These are phyloP conservation scores for Acacia melanoxylon DNA, from an alignment of 306 rosid species.

Conservation along the genomic window DNA sequence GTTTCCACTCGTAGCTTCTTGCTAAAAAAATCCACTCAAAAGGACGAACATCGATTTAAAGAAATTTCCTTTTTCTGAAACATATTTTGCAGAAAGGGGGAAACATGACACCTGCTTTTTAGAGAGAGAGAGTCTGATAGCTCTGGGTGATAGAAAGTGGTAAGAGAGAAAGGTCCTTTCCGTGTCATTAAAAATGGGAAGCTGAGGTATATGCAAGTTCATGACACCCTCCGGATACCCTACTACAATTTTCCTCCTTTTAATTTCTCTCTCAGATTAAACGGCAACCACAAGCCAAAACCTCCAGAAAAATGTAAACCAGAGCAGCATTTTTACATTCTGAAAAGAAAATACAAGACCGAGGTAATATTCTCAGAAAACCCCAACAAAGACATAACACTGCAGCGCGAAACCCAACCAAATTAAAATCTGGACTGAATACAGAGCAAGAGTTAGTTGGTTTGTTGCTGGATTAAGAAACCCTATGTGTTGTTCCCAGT, in stretches of 20 bases:
- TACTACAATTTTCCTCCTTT: background rate
- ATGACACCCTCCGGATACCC: background rate
- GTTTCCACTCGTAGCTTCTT: conserved; percentile 38
- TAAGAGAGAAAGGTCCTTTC: conserved; percentile 21
- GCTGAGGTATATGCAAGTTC: conserved; percentile 9
- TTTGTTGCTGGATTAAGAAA: conserved; percentile 40
- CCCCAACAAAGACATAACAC: conserved; percentile 8
- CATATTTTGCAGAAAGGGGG: conserved; percentile 20
- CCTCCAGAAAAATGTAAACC: background rate
- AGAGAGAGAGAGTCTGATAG: conserved; percentile 21
- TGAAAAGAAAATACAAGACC: background rate
- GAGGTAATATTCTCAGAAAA: background rate
- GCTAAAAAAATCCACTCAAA: conserved; percentile 15
- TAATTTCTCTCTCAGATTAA: conserved; percentile 17
- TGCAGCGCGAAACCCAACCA: conserved; percentile 47
- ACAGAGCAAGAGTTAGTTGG: conserved; percentile 29
- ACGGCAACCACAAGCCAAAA: background rate
- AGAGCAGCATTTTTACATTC: background rate
- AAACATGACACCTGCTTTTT: conserved; percentile 25
- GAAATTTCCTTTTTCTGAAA: conserved; percentile 22
- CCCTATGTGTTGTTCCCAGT: conserved; percentile 35
- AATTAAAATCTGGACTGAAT: conserved; percentile 27
- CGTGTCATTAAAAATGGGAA: conserved; percentile 27
- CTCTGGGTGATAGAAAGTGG: conserved; percentile 29
- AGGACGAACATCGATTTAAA: conserved; percentile 13